Evolutionary conservation across 1,139 yeast genomes (phyloP), one percentile per base, ranked within the genome.

Genomic region (Hemisphaericaspora lyxosophila): DNA sequence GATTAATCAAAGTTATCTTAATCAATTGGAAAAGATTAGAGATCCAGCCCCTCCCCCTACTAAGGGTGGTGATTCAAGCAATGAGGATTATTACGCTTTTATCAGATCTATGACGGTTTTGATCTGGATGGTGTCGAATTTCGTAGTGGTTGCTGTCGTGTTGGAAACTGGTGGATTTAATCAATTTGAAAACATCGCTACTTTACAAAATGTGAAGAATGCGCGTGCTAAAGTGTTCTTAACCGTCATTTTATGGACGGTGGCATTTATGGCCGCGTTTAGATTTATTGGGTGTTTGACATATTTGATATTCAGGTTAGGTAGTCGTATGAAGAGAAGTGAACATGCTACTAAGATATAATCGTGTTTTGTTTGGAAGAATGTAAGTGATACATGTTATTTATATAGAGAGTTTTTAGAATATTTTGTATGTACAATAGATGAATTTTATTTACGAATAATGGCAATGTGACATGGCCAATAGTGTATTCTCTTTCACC

Each of bases 71-170:
- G 83, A 43, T 11, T 51, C 64, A 6, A 42, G 57, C 18, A 67
- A 75, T 41, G 85, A 85, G 50, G 85, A 84, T 58, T 87, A 84
- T 60, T 85, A 82, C 58, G 94, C 94, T 0, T 75, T 82, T 49
- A 74, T 86, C 57, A 76, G 96, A 59, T 85, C 95, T 4, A 75
- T 85, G 73, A 80, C 90, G 7, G 86, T 87, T 26, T 73, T 86
- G 44, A 64, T 82, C 12, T 87, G 96, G 96, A 79, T 86, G 60
- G 64, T 85, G 41, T 73, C 88, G 14, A 87, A 87, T 57, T 83
- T 84, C 44, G 71, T 81, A 16, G 69, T 87, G 33, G 76, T 83
- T 36, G 86, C 92, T 5, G 70, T 83, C 7, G 89, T 87, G 3
- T 71, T 85, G 35, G 80, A 82, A 49, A 78, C 87, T 0, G 88